These are phyloP conservation scores for Blastocystis sp. DNA, from an alignment of 352 stramenopile species.

Conservation along the genomic window DNA sequence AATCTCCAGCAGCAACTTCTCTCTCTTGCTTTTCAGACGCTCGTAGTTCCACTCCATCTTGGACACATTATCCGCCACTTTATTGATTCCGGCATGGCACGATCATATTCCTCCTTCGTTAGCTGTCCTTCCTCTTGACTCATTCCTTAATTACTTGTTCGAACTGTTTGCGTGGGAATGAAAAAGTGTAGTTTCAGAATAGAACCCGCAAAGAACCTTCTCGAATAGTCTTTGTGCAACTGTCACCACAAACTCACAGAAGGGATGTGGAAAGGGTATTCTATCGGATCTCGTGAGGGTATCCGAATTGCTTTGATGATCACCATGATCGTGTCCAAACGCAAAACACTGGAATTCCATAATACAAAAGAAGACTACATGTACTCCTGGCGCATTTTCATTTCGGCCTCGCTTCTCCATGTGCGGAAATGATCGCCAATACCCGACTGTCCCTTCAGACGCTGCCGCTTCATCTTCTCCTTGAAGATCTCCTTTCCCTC, in stretches of 20 bases:
- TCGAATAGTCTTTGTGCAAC: background rate
- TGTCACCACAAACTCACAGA: conserved; percentile 19
- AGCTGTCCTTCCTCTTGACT: conserved; percentile 27
- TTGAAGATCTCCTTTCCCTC: conserved; percentile 73
- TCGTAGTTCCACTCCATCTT: conserved; percentile 60
- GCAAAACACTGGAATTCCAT: background rate
- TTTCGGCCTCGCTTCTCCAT: conserved; percentile 81
- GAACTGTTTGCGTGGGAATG: background rate
- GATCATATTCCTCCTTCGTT: conserved; percentile 38
- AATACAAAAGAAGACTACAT: conserved; percentile 72
- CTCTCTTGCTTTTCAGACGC: conserved; percentile 35
- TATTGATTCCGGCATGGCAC: conserved; percentile 10
- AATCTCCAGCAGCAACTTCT: conserved; percentile 48
- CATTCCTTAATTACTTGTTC: background rate
- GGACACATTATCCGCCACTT: background rate
- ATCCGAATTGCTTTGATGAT: too few species aligned
- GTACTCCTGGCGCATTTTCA: conserved; percentile 79
- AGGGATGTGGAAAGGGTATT: background rate
- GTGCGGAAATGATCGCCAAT: conserved; percentile 78
- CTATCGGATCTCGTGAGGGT: background rate
- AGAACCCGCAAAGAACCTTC: background rate
- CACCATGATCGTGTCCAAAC: background rate
- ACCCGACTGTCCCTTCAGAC: conserved; percentile 77
- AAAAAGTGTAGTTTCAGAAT: background rate
- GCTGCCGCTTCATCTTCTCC: conserved; percentile 78